Evolutionary conservation across 768 basidiomycete genomes (phyloP).

Genomic region (Tylopilus rubrobrunneus): DNA sequence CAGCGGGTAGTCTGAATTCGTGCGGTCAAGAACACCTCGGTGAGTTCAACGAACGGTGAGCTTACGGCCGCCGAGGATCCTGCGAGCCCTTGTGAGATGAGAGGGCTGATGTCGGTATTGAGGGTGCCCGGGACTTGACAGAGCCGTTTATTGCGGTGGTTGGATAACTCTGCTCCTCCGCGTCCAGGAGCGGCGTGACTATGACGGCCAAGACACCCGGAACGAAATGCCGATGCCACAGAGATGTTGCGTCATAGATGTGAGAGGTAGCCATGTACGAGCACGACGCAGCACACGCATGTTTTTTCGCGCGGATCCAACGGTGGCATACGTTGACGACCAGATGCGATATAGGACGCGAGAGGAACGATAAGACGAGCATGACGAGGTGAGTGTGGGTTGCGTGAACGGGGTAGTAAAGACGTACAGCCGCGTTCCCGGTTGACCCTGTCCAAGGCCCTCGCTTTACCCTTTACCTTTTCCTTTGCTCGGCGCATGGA

Average conservation of each 20-base stretch:
- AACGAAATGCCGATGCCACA: constrained; percentile 9
- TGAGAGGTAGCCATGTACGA: not conserved
- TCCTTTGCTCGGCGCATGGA: constrained; percentile 75
- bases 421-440: constrained; percentile 74
- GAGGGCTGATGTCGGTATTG: constrained; percentile 44
- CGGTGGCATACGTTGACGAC: constrained; percentile 7
- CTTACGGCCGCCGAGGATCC: constrained; percentile 64
- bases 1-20: constrained; percentile 36
- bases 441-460: constrained; percentile 66
- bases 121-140: constrained; percentile 45
- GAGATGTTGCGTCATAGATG: constrained; percentile 6
- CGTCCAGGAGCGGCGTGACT: constrained; percentile 48
- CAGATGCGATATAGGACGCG: not conserved
- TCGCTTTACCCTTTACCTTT: constrained; percentile 70
- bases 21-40: constrained; percentile 4
- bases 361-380: constrained; percentile 16
- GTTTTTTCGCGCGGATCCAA: constrained; percentile 11
- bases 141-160: constrained; percentile 30
- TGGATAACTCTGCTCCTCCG: constrained; percentile 44
- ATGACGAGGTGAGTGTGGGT: constrained; percentile 9
- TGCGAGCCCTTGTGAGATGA: constrained; percentile 52
- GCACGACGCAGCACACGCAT: not conserved
- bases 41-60: constrained; percentile 11
- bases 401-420: constrained; percentile 11
- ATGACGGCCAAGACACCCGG: not conserved